These are phyloP conservation scores for Aureobasidium sp. DNA, from an alignment of 2,329 filamentous ascomycete genomes.

Conservation along the genomic window DNA sequence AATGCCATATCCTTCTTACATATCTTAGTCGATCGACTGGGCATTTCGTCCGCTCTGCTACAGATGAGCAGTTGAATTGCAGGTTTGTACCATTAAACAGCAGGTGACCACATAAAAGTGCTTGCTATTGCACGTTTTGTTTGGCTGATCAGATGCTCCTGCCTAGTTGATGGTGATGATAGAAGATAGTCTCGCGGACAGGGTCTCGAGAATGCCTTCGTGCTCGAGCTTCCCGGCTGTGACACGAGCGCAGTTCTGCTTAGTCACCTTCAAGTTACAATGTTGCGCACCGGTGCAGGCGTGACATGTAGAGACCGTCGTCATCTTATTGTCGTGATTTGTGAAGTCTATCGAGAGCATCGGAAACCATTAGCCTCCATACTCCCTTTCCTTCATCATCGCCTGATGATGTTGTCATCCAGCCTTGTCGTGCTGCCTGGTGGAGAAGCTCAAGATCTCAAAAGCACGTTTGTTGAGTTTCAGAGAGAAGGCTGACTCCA, in stretches of 20 bases:
- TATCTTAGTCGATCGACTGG: background rate
- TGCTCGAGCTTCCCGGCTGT: too few species aligned
- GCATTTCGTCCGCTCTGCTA: background rate
- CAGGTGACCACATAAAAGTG: background rate
- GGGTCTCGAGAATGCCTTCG: too few species aligned
- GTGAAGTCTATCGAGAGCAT: background rate
- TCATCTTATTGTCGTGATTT: background rate
- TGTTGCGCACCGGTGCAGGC: background rate
- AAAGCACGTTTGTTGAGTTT: too few species aligned
- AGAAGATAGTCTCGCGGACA: too few species aligned
- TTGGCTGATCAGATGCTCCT: too few species aligned
- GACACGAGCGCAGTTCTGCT: too few species aligned
- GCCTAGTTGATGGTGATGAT: too few species aligned
- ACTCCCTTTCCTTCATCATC: background rate
- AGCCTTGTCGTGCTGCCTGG: too few species aligned
- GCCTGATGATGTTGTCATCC: background rate
- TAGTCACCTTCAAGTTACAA: background rate
- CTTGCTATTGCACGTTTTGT: background rate
- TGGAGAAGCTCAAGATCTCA: too few species aligned
- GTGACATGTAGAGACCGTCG: background rate
- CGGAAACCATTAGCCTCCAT: background rate
- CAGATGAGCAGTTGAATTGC: background rate
- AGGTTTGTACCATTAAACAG: background rate
- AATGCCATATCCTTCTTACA: too few species aligned
- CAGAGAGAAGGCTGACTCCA: too few species aligned